Evolutionary conservation across 2,329 filamentous ascomycete genomes (phyloP), one percentile per base, ranked within the genome.

Genomic region (Ramularia endophylla): DNA sequence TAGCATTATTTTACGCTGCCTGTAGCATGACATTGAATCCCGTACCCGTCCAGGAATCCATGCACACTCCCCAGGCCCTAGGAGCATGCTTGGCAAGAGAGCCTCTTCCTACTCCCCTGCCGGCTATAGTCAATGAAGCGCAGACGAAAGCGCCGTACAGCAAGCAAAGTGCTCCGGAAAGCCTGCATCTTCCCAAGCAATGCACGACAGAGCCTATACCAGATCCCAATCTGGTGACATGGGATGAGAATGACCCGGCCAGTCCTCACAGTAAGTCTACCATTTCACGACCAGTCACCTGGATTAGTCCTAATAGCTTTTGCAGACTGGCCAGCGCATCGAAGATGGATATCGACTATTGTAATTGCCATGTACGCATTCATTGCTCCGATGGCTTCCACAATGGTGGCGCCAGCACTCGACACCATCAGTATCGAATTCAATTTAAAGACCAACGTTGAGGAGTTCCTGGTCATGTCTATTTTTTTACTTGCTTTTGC

Each of bases 301-400:
- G 22, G 11, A 25, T 6, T 25, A 25, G 22, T 25, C 6, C 11
- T 25, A 11, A 25, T 11, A 25, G 6, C 11, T 6, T 6, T 11
- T 25, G 11, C 22, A 25, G 22, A 50, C 16, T 69, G 66, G 66
- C 54, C 56, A 3, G 57, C 59, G 43, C 57, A 59, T 38, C 53
- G 62, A 7, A 66, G 30, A 59, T 69, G 66, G 66, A 60, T 60
- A 16, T 61, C 62, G 4, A 66, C 65, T 0, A 44, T 68, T 5
- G 57, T 69, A 20, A 61, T 67, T n/a, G 55, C 58, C 8, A 52
- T 52, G 33, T 60, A 59, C 25, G 55, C 57, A 8, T 61, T 61
- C 48, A 60, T 62, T 13, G 52, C 56, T 4, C 59, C 59, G 0
- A 55, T 60, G 33, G 51, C 58, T 8, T 60, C 56, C 2, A 56